Evolutionary conservation across 495 filamentous ascomycete genomes (phyloP).

Genomic region (Astrothelium subdiscretum): DNA sequence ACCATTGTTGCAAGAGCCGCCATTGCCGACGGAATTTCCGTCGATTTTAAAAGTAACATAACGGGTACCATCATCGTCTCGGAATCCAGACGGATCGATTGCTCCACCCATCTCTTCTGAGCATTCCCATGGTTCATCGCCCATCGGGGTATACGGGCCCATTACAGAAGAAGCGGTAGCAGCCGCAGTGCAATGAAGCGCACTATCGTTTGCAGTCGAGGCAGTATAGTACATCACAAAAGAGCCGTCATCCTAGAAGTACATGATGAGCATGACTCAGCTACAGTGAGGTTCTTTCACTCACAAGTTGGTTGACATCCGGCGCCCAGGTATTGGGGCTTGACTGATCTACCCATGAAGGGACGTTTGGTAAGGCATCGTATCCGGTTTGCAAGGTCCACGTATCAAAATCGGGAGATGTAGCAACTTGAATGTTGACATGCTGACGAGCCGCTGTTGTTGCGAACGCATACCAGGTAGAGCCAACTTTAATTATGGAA

Average conservation of each 20-base stretch:
- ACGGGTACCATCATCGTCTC: conserved; percentile 38
- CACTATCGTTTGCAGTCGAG: conserved; percentile 20
- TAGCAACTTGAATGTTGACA: conserved; percentile 2
- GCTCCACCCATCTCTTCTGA: conserved; percentile 41
- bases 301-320: conserved; percentile 13
- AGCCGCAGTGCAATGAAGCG: conserved; percentile 45
- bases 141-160: conserved; percentile 42
- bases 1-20: conserved; percentile 46
- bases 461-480: conserved; percentile 9
- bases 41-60: conserved; percentile 55
- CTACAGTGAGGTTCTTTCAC: background rate
- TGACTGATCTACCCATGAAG: conserved; percentile 11
- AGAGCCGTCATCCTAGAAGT: conserved; percentile 29
- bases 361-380: conserved; percentile 13
- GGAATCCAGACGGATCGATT: conserved; percentile 47
- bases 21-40: conserved; percentile 46
- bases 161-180: conserved; percentile 32
- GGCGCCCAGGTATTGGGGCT: conserved; percentile 16
- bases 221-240: conserved; percentile 53
- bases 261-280: background rate
- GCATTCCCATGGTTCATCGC: conserved; percentile 37
- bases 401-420: conserved; percentile 7
- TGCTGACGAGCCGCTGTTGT: background rate
- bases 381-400: conserved; percentile 13
- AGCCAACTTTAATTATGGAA: conserved; percentile 4